Evolutionary conservation across 768 basidiomycete species (phyloP).

Genomic region (Sporobolomyces roseus): DNA sequence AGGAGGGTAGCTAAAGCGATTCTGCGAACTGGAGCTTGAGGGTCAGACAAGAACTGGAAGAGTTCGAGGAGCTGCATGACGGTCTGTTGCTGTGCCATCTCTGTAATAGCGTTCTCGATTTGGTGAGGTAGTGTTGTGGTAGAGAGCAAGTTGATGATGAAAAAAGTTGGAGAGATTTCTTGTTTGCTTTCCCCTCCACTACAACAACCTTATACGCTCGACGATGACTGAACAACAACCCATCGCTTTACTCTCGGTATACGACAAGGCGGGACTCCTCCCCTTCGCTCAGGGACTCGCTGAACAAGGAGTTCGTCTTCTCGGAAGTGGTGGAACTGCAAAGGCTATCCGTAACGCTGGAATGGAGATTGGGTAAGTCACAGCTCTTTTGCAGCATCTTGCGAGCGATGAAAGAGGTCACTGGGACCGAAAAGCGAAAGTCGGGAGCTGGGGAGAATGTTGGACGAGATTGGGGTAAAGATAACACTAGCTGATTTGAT

Average conservation of each 20-base stretch:
- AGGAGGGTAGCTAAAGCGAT: slow-evolving; percentile 80
- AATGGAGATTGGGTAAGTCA: slow-evolving; percentile 76
- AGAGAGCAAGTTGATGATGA: background rate
- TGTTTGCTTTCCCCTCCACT: background rate
- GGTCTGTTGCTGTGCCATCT: slow-evolving; percentile 13
- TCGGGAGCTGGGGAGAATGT: background rate
- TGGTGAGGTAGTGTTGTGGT: background rate
- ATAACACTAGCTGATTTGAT: slow-evolving; percentile 7
- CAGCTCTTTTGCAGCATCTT: background rate
- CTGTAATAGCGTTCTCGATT: background rate
- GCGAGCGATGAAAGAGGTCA: background rate
- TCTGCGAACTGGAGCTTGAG: slow-evolving; percentile 79
- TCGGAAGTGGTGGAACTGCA: slow-evolving; percentile 95
- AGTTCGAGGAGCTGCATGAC: slow-evolving; percentile 56
- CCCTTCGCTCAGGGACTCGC: slow-evolving; percentile 82
- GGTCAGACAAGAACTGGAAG: slow-evolving; percentile 75
- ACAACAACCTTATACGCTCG: background rate
- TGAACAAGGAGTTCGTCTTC: slow-evolving; percentile 72
- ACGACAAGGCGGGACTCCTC: slow-evolving; percentile 86
- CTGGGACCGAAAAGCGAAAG: background rate
- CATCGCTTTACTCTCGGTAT: slow-evolving; percentile 81
- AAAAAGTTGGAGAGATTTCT: background rate
- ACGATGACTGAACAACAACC: slow-evolving; percentile 25
- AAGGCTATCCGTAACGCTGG: slow-evolving; percentile 95
- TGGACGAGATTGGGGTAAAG: no score